Evolutionary conservation across 305 asterid species (phyloP), one percentile per base, ranked within the genome.

Genomic region (Plantago coronopus): DNA sequence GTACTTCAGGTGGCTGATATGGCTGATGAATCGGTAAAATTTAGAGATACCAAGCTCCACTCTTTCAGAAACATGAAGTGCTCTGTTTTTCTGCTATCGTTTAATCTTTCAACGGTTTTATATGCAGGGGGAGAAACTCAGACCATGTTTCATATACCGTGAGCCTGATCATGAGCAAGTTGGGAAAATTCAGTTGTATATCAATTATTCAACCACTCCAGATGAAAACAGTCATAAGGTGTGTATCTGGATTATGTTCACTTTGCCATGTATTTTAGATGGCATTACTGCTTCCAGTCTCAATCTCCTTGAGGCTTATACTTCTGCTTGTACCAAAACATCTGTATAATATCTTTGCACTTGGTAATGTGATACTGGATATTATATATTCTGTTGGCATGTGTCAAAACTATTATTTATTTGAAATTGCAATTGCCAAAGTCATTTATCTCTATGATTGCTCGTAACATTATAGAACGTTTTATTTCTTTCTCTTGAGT

Each of bases 81-180:
- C 9, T 34, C 34, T 16, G 11, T 45, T 23, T 17, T 15, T 4
- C 48, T 57, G 61, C 5, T 2, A 2, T 46, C 48, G 43, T 69
- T 3, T 9, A 58, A 46, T 70, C 59, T 73, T 40, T 16, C 66
- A 18, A 21, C 17, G 71, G 54, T 56, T 57, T 50, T 65, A 64
- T 63, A 64, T 77, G 73, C 82, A 89, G 99, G 90, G 91, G 42
- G 91, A 93, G 78, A 93, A 82, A 80, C 81, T 85, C 23, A 95
- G 91, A 9, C 72, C 95, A 66, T 93, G 95, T 78, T 78, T 80
- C 46, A 78, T 89, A 67, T 89, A 87, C 74, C 75, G 63, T 63
- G 99, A 89, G 69, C 97, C 97, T 57, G 97, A 85, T 77, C 99
- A 93, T 54, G 97, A 89, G 62, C 85, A 82, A 71, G 95, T 89